Base-by-base conservation (phyloP, 768 basidiomycete genomes). In the Vararia minispora region DNA sequence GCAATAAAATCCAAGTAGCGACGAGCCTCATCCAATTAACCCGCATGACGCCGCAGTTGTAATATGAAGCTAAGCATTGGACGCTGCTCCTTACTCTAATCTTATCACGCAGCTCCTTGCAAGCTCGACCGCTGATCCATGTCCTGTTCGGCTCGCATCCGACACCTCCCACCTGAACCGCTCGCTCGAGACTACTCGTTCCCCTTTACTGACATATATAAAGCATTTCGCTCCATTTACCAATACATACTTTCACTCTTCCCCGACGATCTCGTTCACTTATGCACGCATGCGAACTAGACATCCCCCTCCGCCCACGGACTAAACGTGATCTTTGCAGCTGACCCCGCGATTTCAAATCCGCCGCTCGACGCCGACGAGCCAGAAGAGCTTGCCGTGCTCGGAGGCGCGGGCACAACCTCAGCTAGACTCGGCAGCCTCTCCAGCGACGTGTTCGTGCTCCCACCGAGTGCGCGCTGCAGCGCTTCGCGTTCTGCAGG, bases 401-500 rank as follows among this genome's bases (percentile, higher is more conserved):
- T 62, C 2, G 82, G 80, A 16, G 82, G 76, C n/a, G 78, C 65
- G 28, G 79, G 76, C 39, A 81, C 74, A 33, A 85, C 81, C 47
- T 84, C 79, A 48, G 79, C 79, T 42, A 86, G 63, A 58, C 79
- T 84, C 17, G 84, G 81, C 40, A 87, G 66, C 25, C 78, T 73
- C 58, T 87, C 84, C 21, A 84, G 68, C 53, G 81, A 85, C 37
- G 74, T 66, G 58, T 84, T 85, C 33, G 76, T 68, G 42, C 79
- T 79, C 12, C 78, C 73, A 33, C 80, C 78, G 11, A 89, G 59
- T n/a, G 73, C 82, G 37, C 85, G 79, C 48, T 83, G 77, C 23
- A 91, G 69, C 35, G 71, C 86, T 58, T 87, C 81, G 29, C 87
- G 82, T 66, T 91, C 87, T 45, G 79, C 85, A 38, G 79, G 82